Evolutionary conservation across 805 yeast species (phyloP), one percentile per base, ranked within the genome.

Genomic region (Candida ipomoeae): DNA sequence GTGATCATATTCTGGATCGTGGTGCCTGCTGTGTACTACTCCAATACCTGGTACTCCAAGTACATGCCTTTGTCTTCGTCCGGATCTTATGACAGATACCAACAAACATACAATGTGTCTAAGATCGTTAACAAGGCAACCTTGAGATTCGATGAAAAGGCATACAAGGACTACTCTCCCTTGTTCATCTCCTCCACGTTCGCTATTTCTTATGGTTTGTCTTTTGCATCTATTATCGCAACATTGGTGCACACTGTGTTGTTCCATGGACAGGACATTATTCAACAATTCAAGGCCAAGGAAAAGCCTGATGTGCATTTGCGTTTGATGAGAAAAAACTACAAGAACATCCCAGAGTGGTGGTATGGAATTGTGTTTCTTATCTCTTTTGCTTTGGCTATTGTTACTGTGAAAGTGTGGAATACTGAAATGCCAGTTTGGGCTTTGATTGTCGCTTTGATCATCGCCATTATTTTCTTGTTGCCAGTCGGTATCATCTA

Each of bases 161-260:
- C 69, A 6, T 85, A 84, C 64, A 61, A 77, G 55, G 62, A 64
- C 6, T 85, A 85, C 66, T 84, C 89, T 1, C 88, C 89, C 5
- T 71, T 84, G 40, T 85, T 75, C 62, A 70, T 83, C 50, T 71
- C 87, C 6, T 75, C 83, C 14, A 77, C 85, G 3, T 80, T 78
- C 60, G 75, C 82, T 31, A 61, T 85, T n/a, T 71, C 82, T 6
- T 83, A 83, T 57, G 87, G 86, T 48, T 65, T 71, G 62, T 58
- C 73, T 70, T 65, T 77, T 67, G 90, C 88, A 1, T 77, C 88
- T 5, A 78, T 84, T 48, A 71, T 81, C 31, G 81, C 87, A 3
- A 79, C 84, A 6, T 68, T 85, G 48, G 72, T 77, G 15, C 87
- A 85, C 61, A 77, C 83, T 18, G 65, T 65, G 10, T 67, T 83